phyloP scores from a whole-genome alignment of 2,329 filamentous ascomycete genomes.

The Nemania serpens region DNA sequence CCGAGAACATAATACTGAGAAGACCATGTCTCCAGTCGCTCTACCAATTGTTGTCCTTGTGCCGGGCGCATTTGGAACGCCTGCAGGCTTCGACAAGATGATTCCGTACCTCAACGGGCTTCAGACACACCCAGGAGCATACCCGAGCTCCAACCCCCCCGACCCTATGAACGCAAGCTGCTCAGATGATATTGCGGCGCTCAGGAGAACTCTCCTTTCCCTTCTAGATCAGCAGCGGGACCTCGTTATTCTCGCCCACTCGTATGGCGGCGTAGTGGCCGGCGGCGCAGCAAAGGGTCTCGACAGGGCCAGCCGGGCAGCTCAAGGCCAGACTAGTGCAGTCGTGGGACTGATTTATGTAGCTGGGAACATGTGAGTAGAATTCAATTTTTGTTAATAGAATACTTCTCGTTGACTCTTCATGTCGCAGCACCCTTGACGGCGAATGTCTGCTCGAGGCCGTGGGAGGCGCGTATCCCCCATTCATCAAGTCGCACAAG shows the following conservation, averaged over 20 bases:
- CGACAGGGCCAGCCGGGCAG: slow-evolving; percentile 27
- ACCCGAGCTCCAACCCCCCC: slow-evolving; percentile 31
- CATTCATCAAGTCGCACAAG: slow-evolving; percentile 30
- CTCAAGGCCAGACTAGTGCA: slow-evolving; percentile 15
- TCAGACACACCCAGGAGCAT: slow-evolving; percentile 29
- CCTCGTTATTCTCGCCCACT: slow-evolving; percentile 35
- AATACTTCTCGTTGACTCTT: neutral
- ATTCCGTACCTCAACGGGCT: slow-evolving; percentile 28
- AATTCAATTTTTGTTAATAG: neutral
- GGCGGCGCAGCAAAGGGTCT: slow-evolving; percentile 35
- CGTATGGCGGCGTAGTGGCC: slow-evolving; percentile 35
- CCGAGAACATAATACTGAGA: too few relatives aligned
- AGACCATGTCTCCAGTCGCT: slow-evolving; percentile 20
- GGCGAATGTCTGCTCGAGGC: slow-evolving; percentile 25
- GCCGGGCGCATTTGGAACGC: slow-evolving; percentile 32
- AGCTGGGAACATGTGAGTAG: slow-evolving; percentile 26
- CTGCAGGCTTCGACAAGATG: slow-evolving; percentile 25
- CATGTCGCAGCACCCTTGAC: slow-evolving; percentile 20
- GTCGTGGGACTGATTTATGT: slow-evolving; percentile 32
- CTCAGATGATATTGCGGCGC: slow-evolving; percentile 17
- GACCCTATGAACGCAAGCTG: slow-evolving; percentile 28
- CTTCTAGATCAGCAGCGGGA: slow-evolving; percentile 31
- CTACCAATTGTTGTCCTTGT: slow-evolving; percentile 29
- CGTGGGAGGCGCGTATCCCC: slow-evolving; percentile 28
- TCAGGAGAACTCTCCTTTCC: slow-evolving; percentile 28